Conservation (phyloP, 1,139 yeast species). For the Scheffersomyces quercinus region DNA sequence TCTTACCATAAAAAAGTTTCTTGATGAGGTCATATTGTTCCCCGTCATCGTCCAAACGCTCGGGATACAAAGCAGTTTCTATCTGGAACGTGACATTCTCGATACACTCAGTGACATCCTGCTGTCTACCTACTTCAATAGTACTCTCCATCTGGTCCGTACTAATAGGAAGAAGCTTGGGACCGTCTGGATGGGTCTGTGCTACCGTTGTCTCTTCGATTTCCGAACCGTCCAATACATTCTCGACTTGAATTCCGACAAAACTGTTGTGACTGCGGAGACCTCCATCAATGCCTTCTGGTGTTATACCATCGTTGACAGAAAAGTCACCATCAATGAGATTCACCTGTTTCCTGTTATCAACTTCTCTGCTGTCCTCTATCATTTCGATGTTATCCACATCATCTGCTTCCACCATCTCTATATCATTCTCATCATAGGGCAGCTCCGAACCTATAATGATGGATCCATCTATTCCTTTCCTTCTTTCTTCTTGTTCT, state of each 20-base stretch:
- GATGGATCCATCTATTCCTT: too few relatives aligned
- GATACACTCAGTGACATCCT: constrained; percentile 96
- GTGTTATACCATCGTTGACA: background rate
- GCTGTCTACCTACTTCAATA: constrained; percentile 85
- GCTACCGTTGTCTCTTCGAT: background rate
- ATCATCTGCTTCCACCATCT: too few relatives aligned
- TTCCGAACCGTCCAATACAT: background rate
- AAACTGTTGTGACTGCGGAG: background rate
- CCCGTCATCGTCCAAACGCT: constrained; percentile 62
- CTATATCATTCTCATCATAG: too few relatives aligned
- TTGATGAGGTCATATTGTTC: constrained; percentile 84
- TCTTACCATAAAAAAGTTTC: constrained; percentile 72
- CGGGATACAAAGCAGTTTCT: constrained; percentile 85
- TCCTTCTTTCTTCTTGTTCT: background rate
- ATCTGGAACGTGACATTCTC: constrained; percentile 91
- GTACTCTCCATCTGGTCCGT: constrained; percentile 70
- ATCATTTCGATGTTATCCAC: too few relatives aligned
- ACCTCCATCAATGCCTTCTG: constrained; percentile 1
- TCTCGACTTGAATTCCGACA: background rate
- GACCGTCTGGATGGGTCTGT: constrained; percentile 7
- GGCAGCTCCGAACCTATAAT: too few relatives aligned
- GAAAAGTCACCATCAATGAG: constrained; percentile 1
- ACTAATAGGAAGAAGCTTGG: constrained; percentile 44
- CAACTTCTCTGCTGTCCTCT: too few relatives aligned
- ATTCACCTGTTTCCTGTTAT: too few relatives aligned